Conservation (phyloP, 2,329 filamentous ascomycete species). For the Aureobasidium musti region DNA sequence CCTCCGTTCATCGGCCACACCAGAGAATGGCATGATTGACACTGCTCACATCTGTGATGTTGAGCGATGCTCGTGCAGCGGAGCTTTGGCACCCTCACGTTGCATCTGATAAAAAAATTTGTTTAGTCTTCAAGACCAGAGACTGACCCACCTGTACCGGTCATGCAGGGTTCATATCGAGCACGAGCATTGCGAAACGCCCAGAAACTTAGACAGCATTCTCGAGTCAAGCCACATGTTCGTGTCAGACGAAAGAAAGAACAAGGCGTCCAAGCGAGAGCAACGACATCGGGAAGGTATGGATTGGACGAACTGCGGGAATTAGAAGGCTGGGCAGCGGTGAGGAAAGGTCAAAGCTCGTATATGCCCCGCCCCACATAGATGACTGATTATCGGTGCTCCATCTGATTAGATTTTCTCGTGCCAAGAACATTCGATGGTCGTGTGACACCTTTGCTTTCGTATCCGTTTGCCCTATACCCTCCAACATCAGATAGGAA, state of each 20-base stretch:
- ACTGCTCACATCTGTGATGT: background rate
- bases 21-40: background rate
- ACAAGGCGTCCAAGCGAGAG: slow-evolving; percentile 5
- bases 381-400: background rate
- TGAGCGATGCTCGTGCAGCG: slow-evolving; percentile 19
- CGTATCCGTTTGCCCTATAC: background rate
- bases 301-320: background rate
- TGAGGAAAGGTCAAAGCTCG: slow-evolving; percentile 7
- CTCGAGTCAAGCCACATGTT: slow-evolving; percentile 4
- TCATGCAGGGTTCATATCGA: slow-evolving; percentile 22
- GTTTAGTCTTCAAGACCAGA: slow-evolving; percentile 14
- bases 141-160: background rate
- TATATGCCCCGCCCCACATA: background rate
- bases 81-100: background rate
- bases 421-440: background rate
- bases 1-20: slow-evolving; percentile 6
- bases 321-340: no score
- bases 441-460: background rate
- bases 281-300: background rate
- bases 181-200: slow-evolving; percentile 1
- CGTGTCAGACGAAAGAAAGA: background rate
- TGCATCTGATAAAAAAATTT: slow-evolving; percentile 18
- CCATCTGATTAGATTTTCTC: slow-evolving; percentile 27
- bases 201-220: background rate
- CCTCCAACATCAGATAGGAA: background rate